phyloP scores from a whole-genome alignment of 805 yeast genomes.

The Monosporozyma solicola region DNA sequence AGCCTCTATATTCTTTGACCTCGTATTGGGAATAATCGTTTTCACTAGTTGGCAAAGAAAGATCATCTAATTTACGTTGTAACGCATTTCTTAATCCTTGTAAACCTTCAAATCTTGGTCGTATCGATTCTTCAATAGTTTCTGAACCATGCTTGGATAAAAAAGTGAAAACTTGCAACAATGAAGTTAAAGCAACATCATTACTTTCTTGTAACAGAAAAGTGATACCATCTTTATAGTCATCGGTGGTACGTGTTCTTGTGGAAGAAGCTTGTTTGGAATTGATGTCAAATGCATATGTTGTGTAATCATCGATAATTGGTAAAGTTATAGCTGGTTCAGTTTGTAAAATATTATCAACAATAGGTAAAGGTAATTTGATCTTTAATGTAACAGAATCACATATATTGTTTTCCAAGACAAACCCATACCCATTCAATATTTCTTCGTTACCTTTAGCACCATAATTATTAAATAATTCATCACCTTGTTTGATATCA shows the following conservation, averaged over 20 bases:
- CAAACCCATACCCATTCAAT: conserved; percentile 54
- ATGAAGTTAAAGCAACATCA: conserved; percentile 8
- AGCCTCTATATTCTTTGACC: conserved; percentile 10
- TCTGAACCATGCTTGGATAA: conserved; percentile 27
- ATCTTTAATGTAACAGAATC: conserved; percentile 59
- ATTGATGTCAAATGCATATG: conserved; percentile 30
- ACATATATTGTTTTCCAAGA: conserved; percentile 45
- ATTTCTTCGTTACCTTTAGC: conserved; percentile 85
- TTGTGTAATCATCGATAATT: conserved; percentile 33
- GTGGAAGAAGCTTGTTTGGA: conserved; percentile 1
- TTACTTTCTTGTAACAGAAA: conserved; percentile 27
- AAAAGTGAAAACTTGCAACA: conserved; percentile 28
- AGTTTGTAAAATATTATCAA: conserved; percentile 27
- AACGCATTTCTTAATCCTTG: conserved; percentile 47
- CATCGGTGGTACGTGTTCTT: conserved; percentile 3
- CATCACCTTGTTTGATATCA: conserved; percentile 29
- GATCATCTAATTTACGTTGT: conserved; percentile 34
- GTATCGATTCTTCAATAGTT: conserved; percentile 25
- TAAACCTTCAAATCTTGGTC: conserved; percentile 52
- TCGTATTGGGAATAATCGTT: conserved; percentile 9
- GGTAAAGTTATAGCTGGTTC: conserved; percentile 32
- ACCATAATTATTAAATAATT: conserved; percentile 78
- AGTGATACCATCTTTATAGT: conserved; percentile 27
- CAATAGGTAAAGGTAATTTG: conserved; percentile 31
- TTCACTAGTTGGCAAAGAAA: not conserved